Evolutionary conservation across 257 asterid species (phyloP), one percentile per base, ranked within the genome.

Genomic region (Nicotiana paniculata): DNA sequence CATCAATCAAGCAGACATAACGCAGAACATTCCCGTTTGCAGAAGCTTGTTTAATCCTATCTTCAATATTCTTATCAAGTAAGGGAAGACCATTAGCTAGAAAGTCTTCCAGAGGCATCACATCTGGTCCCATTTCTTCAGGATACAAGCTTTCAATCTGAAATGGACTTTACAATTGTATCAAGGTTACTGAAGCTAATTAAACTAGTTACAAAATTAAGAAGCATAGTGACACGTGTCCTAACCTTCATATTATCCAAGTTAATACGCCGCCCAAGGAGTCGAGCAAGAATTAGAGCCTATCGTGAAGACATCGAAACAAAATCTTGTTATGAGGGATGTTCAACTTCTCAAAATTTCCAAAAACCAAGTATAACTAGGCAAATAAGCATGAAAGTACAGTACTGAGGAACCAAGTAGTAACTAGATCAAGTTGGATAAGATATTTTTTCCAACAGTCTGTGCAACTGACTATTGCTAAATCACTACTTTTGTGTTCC

Each of bases 71-170:
- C 83, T 87, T 81, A 83, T 96, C 98, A 59, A 96, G 96, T 63
- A 81, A 76, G 12, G 93, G 95, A 84, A 96, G 99, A 48, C 98
- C 98, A 35, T 87, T 85, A 77, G 35, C 82, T 84, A 96, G 83
- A 86, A 96, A 96, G 3, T 88, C 93, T 86, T 96, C 97, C 54
- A 91, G 86, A 58, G 93, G 79, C 97, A 96, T 94, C 83, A 82
- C 87, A 82, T 82, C 91, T 35, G 97, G 97, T 77, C 92, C 92
- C 98, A 94, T 91, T 87, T 93, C 90, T 82, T 62, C 89, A 54
- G 98, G 98, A 84, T 88, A 96, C 90, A 96, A 91, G 91, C 99
- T 96, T 85, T 96, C 97, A 21, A 96, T 86, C 99, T 96, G 84
- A 79, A 81, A 81, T 72, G 80, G 37, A 26, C 18, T 11, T 69